phyloP scores from a whole-genome alignment of 805 yeast genomes.

The Wickerhamiella azymoides region DNA sequence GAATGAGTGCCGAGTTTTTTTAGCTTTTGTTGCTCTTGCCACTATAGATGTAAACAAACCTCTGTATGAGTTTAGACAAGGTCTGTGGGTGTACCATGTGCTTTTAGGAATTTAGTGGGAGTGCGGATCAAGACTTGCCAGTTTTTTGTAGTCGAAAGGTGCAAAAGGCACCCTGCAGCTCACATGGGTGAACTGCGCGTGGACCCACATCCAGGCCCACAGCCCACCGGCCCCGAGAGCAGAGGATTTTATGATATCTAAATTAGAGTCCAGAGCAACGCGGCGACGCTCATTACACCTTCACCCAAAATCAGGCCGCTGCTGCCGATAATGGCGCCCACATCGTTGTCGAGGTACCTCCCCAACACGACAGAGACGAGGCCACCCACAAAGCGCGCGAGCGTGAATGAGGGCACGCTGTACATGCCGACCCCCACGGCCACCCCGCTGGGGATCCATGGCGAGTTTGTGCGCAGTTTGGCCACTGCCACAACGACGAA shows the following conservation, averaged over 20 bases:
- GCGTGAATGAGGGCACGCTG: constrained; percentile 82
- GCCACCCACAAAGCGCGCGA: constrained; percentile 90
- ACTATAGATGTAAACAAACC: no score
- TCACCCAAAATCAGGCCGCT: constrained; percentile 91
- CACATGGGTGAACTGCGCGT: no score
- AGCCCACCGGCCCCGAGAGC: no score
- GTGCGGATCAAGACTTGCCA: no score
- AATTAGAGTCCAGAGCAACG: constrained; percentile 37
- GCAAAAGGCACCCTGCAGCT: no score
- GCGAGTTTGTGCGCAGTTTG: constrained; percentile 23
- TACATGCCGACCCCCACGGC: constrained; percentile 96
- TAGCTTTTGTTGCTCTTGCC: no score
- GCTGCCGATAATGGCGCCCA: constrained; percentile 72
- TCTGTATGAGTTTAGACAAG: no score
- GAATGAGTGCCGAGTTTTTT: no score
- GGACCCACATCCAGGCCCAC: no score
- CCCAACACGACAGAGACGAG: constrained; percentile 34
- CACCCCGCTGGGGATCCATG: constrained; percentile 79
- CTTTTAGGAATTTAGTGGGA: no score
- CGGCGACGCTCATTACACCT: constrained; percentile 73
- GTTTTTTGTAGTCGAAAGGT: no score
- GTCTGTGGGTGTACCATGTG: no score
- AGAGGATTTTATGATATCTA: not conserved
- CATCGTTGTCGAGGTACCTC: constrained; percentile 30
- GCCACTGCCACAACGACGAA: constrained; percentile 45